A percentile compares a stretch with the other conserved stretches of the same genome.
Conservation (phyloP, 345 rosid species). For the Pistacia atlantica region DNA sequence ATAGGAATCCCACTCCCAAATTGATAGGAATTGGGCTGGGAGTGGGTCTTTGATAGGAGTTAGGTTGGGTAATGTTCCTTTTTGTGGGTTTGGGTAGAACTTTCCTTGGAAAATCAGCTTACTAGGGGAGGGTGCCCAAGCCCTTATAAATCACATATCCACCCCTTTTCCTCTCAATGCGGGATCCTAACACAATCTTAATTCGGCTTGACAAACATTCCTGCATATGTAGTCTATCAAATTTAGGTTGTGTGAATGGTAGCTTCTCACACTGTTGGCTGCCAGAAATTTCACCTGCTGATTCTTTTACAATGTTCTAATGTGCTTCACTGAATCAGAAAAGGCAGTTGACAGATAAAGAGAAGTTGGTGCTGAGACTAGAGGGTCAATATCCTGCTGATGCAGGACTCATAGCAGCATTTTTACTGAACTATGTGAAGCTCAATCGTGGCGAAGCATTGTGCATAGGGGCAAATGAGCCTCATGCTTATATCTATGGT, state of each 20-base stretch:
- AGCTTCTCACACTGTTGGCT: too few species aligned
- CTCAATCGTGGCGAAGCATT: constrained; percentile 46
- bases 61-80: too few species aligned
- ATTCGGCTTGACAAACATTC: neutral
- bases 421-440: constrained; percentile 40
- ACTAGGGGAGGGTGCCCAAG: too few species aligned
- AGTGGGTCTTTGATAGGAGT: too few species aligned
- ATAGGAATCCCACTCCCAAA: too few species aligned
- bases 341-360: constrained; percentile 42
- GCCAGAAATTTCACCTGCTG: neutral
- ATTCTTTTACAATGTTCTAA: neutral
- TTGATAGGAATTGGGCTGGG: too few species aligned
- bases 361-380: constrained; percentile 37
- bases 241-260: too few species aligned
- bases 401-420: constrained; percentile 40
- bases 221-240: neutral
- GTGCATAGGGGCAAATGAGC: constrained; percentile 43
- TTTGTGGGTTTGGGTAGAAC: too few species aligned
- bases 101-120: too few species aligned
- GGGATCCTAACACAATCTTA: too few species aligned
- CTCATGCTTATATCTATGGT: constrained; percentile 41
- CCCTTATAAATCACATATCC: too few species aligned
- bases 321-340: constrained; percentile 23
- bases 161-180: too few species aligned
- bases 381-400: constrained; percentile 42